A percentile compares a stretch with the other conserved stretches of the same genome.
Conservation (phyloP, 352 stramenopile species). For the Phytophthora brassicae region DNA sequence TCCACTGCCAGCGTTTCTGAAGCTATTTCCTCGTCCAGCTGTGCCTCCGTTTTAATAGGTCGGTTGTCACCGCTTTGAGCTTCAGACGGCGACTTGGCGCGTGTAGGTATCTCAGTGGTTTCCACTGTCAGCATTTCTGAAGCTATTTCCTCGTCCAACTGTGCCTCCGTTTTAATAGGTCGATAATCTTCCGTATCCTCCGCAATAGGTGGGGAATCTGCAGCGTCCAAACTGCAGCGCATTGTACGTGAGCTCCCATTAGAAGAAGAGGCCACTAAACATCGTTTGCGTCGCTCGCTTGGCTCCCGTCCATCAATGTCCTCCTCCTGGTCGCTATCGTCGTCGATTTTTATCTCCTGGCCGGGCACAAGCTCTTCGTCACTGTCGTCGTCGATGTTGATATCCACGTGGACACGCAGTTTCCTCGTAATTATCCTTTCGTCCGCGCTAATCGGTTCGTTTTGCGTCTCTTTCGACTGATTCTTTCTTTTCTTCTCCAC, state of each 20-base stretch:
- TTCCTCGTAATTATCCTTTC: conserved; percentile 1
- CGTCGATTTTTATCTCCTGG: conserved; percentile 25
- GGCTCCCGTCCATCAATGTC: conserved; percentile 34
- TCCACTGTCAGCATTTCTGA: conserved; percentile 2
- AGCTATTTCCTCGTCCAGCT: conserved; percentile 18
- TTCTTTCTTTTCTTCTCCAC: too few relatives aligned
- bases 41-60: conserved; percentile 20
- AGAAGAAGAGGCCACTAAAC: conserved; percentile 25
- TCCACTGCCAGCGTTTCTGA: conserved; percentile 2
- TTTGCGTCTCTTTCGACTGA: background rate
- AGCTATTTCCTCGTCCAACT: conserved; percentile 18
- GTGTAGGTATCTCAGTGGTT: conserved; percentile 2
- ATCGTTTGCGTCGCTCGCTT: conserved; percentile 20
- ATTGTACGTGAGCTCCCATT: conserved; percentile 35
- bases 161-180: conserved; percentile 20
- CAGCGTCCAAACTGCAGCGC: conserved; percentile 38
- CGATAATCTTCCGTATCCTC: background rate
- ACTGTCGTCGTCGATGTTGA: conserved; percentile 26
- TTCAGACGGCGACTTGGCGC: conserved; percentile 5
- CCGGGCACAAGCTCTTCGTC: conserved; percentile 20
- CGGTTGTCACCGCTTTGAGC: conserved; percentile 9
- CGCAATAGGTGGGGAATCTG: conserved; percentile 13
- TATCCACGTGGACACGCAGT: conserved; percentile 5
- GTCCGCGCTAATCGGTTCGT: background rate
- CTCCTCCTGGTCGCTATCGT: conserved; percentile 20